These are phyloP conservation scores for Stachybotrys elegans DNA, from an alignment of 2,329 filamentous ascomycete species.

Conservation along the genomic window DNA sequence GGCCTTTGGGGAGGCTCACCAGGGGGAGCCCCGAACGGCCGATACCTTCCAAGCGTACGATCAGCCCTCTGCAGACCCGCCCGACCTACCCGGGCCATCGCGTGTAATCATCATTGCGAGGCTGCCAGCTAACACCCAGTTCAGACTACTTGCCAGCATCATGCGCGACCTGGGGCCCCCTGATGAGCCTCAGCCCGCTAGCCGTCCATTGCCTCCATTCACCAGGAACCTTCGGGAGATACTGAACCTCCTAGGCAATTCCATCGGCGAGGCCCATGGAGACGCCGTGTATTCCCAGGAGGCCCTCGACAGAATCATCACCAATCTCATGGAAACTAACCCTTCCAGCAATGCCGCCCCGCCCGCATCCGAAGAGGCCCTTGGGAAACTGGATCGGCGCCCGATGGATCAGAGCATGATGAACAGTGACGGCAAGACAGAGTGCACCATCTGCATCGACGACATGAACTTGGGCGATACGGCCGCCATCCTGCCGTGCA, in stretches of 20 bases:
- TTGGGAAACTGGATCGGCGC: conserved; percentile 67
- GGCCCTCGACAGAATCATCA: conserved; percentile 82
- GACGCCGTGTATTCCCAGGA: conserved; percentile 91
- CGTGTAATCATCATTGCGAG: conserved; percentile 13
- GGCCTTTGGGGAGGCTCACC: conserved; percentile 7
- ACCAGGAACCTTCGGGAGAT: conserved; percentile 44
- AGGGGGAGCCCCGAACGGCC: conserved; percentile 14
- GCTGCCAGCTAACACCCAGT: conserved; percentile 25
- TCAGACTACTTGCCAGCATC: conserved; percentile 43
- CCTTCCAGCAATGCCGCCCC: conserved; percentile 72
- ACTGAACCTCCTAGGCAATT: conserved; percentile 48
- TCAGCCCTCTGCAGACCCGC: conserved; percentile 9
- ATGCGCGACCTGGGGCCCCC: conserved; percentile 35
- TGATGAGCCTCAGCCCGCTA: conserved; percentile 15
- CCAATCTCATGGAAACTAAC: conserved; percentile 81
- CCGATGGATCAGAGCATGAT: conserved; percentile 67
- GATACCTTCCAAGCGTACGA: conserved; percentile 48
- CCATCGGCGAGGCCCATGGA: conserved; percentile 52
- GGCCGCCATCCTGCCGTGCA: conserved; percentile 76
- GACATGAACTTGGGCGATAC: conserved; percentile 67
- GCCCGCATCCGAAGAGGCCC: conserved; percentile 71
- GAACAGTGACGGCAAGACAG: conserved; percentile 59
- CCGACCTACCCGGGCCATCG: conserved; percentile 11
- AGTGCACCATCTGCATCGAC: conserved; percentile 96
- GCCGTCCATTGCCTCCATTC: conserved; percentile 16